phyloP scores from a whole-genome alignment of 2,329 filamentous ascomycete genomes.

The Fusarium nanum region DNA sequence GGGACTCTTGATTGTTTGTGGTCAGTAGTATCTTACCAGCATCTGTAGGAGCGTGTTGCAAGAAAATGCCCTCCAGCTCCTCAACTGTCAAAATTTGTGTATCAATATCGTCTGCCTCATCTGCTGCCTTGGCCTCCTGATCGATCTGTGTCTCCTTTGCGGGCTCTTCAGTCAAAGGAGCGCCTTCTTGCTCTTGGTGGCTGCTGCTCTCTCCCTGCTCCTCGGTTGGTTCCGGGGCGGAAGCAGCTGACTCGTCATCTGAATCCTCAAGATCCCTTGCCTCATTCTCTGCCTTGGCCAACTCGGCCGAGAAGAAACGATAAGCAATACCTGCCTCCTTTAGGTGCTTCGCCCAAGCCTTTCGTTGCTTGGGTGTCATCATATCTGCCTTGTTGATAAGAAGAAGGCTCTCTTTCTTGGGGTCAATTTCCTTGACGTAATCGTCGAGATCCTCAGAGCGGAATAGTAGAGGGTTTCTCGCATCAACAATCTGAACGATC shows the following conservation, averaged over 20 bases:
- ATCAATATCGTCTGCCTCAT: slow-evolving; percentile 61
- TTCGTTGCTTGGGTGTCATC: slow-evolving; percentile 89
- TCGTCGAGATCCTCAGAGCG: slow-evolving; percentile 91
- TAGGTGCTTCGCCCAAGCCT: slow-evolving; percentile 88
- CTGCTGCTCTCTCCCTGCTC: slow-evolving; percentile 44
- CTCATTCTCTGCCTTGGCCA: slow-evolving; percentile 92
- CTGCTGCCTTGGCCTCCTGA: slow-evolving; percentile 36
- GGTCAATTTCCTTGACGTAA: slow-evolving; percentile 93
- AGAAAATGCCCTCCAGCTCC: slow-evolving; percentile 89
- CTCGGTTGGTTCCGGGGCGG: slow-evolving; percentile 41
- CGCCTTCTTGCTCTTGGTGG: slow-evolving; percentile 44
- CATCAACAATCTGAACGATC: slow-evolving; percentile 98
- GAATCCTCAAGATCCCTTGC: slow-evolving; percentile 67
- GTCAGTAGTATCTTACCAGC: slow-evolving; percentile 57
- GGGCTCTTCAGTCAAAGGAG: slow-evolving; percentile 45
- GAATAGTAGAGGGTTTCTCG: slow-evolving; percentile 92
- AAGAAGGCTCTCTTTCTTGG: slow-evolving; percentile 88
- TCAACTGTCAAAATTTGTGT: slow-evolving; percentile 91
- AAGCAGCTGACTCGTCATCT: slow-evolving; percentile 51
- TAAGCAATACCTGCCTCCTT: slow-evolving; percentile 84
- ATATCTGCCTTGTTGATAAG: slow-evolving; percentile 99
- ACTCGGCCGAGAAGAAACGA: slow-evolving; percentile 93
- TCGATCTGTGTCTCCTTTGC: slow-evolving; percentile 43
- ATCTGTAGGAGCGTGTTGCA: slow-evolving; percentile 72
- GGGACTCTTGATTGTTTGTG: not conserved